These are phyloP conservation scores for Draba incana DNA, from an alignment of 345 rosid species.

Conservation along the genomic window DNA sequence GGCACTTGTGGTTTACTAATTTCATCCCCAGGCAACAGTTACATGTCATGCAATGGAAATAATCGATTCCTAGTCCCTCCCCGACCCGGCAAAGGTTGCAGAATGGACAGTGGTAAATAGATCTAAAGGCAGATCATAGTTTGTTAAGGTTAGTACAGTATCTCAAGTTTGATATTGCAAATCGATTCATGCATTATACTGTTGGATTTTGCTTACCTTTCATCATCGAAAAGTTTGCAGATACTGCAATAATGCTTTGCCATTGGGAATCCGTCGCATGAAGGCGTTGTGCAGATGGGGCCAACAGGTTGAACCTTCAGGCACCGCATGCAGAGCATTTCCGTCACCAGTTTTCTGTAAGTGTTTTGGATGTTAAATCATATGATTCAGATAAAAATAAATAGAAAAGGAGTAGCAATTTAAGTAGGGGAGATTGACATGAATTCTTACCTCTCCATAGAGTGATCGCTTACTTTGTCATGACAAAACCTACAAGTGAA, in stretches of 20 bases:
- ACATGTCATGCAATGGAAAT: constrained; percentile 95
- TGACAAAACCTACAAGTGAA: constrained; percentile 84
- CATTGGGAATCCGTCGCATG: constrained; percentile 73
- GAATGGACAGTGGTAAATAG: constrained; percentile 84
- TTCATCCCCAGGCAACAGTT: constrained; percentile 86
- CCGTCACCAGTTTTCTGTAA: constrained; percentile 72
- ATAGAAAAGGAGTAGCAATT: too few species aligned
- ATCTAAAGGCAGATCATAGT: constrained; percentile 48
- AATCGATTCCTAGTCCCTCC: constrained; percentile 83
- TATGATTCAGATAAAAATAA: constrained; percentile 6
- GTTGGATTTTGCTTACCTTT: constrained; percentile 53
- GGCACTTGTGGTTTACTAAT: constrained; percentile 76
- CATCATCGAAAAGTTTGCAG: constrained; percentile 95
- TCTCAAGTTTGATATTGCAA: constrained; percentile 6
- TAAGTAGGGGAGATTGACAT: constrained; percentile 4
- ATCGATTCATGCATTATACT: constrained; percentile 12
- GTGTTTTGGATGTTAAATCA: constrained; percentile 18
- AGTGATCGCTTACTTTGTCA: constrained; percentile 88
- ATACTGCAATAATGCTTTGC: constrained; percentile 85
- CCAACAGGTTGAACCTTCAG: constrained; percentile 79
- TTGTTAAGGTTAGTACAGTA: constrained; percentile 20
- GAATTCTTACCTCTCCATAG: constrained; percentile 73
- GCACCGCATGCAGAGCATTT: constrained; percentile 92
- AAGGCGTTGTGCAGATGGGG: constrained; percentile 66
- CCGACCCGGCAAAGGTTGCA: constrained; percentile 97